These are phyloP conservation scores for Mortierella antarctica DNA, from an alignment of 192 early-diverging fungal genomes.

Conservation along the genomic window DNA sequence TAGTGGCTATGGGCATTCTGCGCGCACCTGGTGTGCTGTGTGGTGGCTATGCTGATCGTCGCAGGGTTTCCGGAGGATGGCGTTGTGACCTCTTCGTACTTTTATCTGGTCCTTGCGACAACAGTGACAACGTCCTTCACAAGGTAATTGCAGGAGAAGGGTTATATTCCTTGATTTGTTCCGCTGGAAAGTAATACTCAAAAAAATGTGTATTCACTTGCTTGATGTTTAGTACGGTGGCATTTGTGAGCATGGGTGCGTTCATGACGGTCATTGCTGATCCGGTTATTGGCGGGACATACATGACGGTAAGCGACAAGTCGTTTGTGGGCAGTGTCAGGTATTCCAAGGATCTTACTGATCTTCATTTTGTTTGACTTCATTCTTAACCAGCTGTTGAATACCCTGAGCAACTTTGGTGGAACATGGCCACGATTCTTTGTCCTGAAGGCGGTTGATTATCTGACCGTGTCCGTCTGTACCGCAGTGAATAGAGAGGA, in stretches of 20 bases:
- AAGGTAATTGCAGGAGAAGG: slow-evolving; percentile 49
- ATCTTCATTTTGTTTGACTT: too few relatives aligned
- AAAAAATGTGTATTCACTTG: too few relatives aligned
- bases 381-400: slow-evolving; percentile 66
- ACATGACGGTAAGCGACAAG: slow-evolving; percentile 62
- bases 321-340: too few relatives aligned
- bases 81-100: slow-evolving; percentile 74
- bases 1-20: slow-evolving; percentile 92
- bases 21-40: slow-evolving; percentile 82
- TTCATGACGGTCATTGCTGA: slow-evolving; percentile 97
- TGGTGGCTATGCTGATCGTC: slow-evolving; percentile 87
- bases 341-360: too few relatives aligned
- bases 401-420: slow-evolving; percentile 96
- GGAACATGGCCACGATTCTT: slow-evolving; percentile 98
- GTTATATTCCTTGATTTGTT: not conserved
- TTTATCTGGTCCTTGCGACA: slow-evolving; percentile 79
- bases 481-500: slow-evolving; percentile 35
- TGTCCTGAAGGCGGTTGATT: slow-evolving; percentile 91
- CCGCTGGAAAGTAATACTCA: not conserved
- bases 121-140: slow-evolving; percentile 89
- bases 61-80: slow-evolving; percentile 76
- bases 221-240: slow-evolving; percentile 48
- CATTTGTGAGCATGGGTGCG: slow-evolving; percentile 90
- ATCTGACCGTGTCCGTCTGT: slow-evolving; percentile 70
- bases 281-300: slow-evolving; percentile 92